Base-by-base conservation (phyloP, 129 eudicot genomes). In the Chrysanthemum seticuspe region DNA sequence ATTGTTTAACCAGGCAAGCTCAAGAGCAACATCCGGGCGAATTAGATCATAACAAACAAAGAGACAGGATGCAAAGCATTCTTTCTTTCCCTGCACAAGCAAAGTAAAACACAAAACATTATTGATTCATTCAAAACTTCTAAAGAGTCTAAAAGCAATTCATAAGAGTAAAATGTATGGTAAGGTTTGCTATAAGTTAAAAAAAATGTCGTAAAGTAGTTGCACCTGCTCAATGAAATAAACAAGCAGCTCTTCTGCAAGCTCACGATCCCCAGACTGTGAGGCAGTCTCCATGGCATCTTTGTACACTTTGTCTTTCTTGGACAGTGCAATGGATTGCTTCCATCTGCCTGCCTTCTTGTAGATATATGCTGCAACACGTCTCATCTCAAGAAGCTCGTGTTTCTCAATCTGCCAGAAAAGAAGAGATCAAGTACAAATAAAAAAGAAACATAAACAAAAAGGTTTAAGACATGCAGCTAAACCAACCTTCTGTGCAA, bases 211-310 rank as follows among this genome's bases (percentile, higher is more conserved):
- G 31, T 47, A 27, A 27, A 27, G 18, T 1, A 48, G 51, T 1
- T 9, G 70, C 84, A 93, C 98, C 95, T 93, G 90, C 54, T 93
- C 95, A 76, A 89, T 93, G 83, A 93, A 93, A 74, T 93, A 93
- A 76, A 85, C 87, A 66, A 93, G 95, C 61, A 93, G 76, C 83
- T 87, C 96, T 80, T 93, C 98, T 14, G 98, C 98, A 74, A 93
- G 89, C 81, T 93, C 98, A 70, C 98, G 96, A 45, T 93, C 95
- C 25, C 98, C 98, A 81, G 98, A 93, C 58, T 93, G 98, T 13
- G 98, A 93, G 21, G 95, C 94, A 36, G 98, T 93, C 80, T 93
- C 98, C 98, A 93, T 93, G 61, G 96, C 96, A 82, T 93, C 98
- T 83, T 89, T 93, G 85, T 89, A 93, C 63, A 89, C 88, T 65